Percentiles rank a stretch among this genome's conserved stretches.
These are phyloP conservation scores for Salix brachista DNA, from an alignment of 345 rosid genomes.

Conservation along the genomic window DNA sequence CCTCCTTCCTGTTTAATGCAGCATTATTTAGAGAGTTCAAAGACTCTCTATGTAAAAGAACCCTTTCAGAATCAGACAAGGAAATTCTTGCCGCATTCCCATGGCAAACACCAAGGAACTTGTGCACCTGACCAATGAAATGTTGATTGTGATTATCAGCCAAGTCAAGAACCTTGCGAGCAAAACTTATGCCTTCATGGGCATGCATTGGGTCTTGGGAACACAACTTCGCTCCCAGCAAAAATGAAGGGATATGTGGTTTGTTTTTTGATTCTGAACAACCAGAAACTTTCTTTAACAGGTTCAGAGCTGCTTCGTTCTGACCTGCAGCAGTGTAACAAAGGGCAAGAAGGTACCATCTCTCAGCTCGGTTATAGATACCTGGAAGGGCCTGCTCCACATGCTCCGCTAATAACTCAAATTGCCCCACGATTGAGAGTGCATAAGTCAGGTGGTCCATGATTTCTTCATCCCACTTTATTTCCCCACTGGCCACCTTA, in stretches of 20 bases:
- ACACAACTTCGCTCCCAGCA: constrained; percentile 81
- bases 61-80: constrained; percentile 64
- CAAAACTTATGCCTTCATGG: constrained; percentile 55
- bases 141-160: constrained; percentile 39
- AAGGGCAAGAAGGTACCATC: constrained; percentile 90
- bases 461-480: constrained; percentile 79
- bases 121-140: constrained; percentile 56
- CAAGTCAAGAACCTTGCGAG: constrained; percentile 45
- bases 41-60: constrained; percentile 52
- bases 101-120: constrained; percentile 77
- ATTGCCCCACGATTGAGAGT: constrained; percentile 65
- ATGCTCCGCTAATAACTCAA: constrained; percentile 61
- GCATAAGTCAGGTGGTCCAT: constrained; percentile 78
- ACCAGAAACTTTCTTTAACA: constrained; percentile 56
- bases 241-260: constrained; percentile 49
- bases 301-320: constrained; percentile 65
- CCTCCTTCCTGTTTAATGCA: constrained; percentile 40
- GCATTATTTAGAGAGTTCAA: constrained; percentile 57
- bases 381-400: constrained; percentile 76
- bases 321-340: constrained; percentile 79
- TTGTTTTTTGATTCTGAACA: constrained; percentile 63
- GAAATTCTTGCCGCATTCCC: constrained; percentile 78
- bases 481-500: constrained; percentile 59
- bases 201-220: constrained; percentile 62
- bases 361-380: constrained; percentile 58